Conservation (phyloP, 2,329 filamentous ascomycete species). For the Leptographium procerum region DNA sequence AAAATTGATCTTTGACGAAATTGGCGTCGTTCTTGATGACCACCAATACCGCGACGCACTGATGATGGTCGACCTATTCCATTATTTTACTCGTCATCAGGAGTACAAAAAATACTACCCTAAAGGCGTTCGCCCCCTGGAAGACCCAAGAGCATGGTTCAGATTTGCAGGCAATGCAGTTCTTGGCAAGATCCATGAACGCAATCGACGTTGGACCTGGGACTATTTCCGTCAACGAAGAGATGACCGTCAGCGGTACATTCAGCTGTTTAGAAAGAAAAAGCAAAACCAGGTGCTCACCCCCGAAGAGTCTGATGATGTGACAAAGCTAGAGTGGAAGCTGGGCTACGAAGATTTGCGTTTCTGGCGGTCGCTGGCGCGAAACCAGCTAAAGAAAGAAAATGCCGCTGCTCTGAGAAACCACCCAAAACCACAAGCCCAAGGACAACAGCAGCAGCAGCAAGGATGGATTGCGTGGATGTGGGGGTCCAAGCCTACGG, state of each 20-base stretch:
- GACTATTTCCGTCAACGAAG: constrained; percentile 85
- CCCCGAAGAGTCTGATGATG: constrained; percentile 56
- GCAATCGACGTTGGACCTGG: constrained; percentile 91
- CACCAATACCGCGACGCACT: constrained; percentile 93
- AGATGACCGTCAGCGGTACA: constrained; percentile 81
- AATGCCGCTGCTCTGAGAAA: constrained; percentile 78
- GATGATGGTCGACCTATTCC: constrained; percentile 97
- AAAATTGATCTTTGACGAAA: constrained; percentile 86
- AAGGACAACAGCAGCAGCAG: constrained; percentile 45
- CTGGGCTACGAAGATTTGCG: constrained; percentile 88
- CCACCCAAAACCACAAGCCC: constrained; percentile 21
- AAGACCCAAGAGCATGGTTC: constrained; percentile 88
- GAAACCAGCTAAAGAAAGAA: constrained; percentile 91
- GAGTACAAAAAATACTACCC: constrained; percentile 92
- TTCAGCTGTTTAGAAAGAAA: constrained; percentile 91
- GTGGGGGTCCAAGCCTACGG: constrained; percentile 64
- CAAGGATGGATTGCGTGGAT: constrained; percentile 88
- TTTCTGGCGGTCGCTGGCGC: constrained; percentile 90
- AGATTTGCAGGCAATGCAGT: constrained; percentile 84
- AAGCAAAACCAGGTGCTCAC: constrained; percentile 64
- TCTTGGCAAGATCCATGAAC: constrained; percentile 86
- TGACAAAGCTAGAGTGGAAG: constrained; percentile 74
- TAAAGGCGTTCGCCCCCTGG: constrained; percentile 66
- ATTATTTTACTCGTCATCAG: constrained; percentile 95
- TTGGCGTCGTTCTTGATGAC: constrained; percentile 94